Conservation (phyloP, 2,329 filamentous ascomycete genomes). For the Plectosphaerella cucumerina region DNA sequence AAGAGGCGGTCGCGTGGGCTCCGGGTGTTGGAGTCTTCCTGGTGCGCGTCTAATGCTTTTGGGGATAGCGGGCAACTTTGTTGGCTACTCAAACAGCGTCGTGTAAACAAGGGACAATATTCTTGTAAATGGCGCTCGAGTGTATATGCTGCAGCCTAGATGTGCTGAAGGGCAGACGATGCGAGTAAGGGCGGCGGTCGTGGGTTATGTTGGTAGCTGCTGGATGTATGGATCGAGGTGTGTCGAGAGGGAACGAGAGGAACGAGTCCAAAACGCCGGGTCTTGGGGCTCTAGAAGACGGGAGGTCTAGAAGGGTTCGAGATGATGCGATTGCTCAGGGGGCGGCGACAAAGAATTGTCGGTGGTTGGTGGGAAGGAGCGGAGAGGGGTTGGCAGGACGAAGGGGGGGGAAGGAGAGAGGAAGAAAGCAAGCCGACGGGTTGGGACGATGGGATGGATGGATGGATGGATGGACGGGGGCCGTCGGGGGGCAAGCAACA, state of each 20-base stretch:
- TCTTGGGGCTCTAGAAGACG: not conserved
- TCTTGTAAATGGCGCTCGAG: too few relatives aligned
- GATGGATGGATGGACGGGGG: too few relatives aligned
- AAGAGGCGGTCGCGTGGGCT: too few relatives aligned
- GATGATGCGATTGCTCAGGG: not conserved
- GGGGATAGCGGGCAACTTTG: too few relatives aligned
- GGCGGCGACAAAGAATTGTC: not conserved
- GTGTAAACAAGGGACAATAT: too few relatives aligned
- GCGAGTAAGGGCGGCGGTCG: not conserved
- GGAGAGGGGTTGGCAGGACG: not conserved
- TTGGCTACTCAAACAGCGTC: too few relatives aligned
- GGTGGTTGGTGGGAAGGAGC: not conserved
- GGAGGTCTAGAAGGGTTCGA: not conserved
- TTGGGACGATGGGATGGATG: too few relatives aligned
- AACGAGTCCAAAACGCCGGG: slow-evolving; percentile 4
- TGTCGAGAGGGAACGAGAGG: not conserved
- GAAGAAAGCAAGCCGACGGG: not conserved
- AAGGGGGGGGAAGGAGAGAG: not conserved
- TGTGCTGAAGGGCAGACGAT: not conserved
- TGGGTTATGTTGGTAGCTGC: not conserved
- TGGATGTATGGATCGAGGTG: not conserved
- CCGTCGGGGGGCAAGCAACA: too few relatives aligned
- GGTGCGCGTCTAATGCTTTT: too few relatives aligned
- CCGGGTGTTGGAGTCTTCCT: too few relatives aligned
- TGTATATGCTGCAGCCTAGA: too few relatives aligned